These are phyloP conservation scores for Dendrocalamus sinicus DNA, from an alignment of 176 grass and related monocot species.

Conservation along the genomic window DNA sequence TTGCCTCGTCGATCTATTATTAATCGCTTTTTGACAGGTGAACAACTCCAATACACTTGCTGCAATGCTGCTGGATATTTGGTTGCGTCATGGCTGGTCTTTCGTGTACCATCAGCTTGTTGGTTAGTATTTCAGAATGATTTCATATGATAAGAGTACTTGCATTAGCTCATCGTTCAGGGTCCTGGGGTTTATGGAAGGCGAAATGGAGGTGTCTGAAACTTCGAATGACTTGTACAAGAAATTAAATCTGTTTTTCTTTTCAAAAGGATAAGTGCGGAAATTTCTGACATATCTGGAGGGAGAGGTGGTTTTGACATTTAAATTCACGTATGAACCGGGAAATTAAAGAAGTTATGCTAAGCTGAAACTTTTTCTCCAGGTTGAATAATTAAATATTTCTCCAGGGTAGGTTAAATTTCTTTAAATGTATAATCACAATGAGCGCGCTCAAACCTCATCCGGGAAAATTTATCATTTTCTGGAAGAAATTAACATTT, in stretches of 20 bases:
- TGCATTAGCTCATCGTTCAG: background rate
- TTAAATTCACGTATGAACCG: background rate
- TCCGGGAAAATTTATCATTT: background rate
- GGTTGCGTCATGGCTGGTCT: background rate
- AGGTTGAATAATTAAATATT: too few species aligned
- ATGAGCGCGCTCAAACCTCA: background rate
- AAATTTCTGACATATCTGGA: background rate
- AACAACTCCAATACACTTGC: slow-evolving; percentile 5
- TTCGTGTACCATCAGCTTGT: background rate
- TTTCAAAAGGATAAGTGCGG: background rate
- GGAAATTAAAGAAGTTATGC: background rate
- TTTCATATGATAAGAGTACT: background rate
- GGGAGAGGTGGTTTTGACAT: background rate
- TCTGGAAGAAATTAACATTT: background rate
- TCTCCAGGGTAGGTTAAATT: background rate
- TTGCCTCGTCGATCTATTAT: background rate
- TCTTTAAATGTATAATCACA: background rate
- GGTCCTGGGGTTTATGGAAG: background rate
- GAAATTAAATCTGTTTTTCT: too few species aligned
- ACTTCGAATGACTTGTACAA: background rate
- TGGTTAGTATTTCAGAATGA: background rate
- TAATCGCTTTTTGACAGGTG: background rate
- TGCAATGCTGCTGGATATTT: background rate
- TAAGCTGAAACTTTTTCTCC: background rate
- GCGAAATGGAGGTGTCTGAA: background rate